These are phyloP conservation scores for Paralagenidium karlingii DNA, from an alignment of 352 stramenopile species.

Conservation along the genomic window DNA sequence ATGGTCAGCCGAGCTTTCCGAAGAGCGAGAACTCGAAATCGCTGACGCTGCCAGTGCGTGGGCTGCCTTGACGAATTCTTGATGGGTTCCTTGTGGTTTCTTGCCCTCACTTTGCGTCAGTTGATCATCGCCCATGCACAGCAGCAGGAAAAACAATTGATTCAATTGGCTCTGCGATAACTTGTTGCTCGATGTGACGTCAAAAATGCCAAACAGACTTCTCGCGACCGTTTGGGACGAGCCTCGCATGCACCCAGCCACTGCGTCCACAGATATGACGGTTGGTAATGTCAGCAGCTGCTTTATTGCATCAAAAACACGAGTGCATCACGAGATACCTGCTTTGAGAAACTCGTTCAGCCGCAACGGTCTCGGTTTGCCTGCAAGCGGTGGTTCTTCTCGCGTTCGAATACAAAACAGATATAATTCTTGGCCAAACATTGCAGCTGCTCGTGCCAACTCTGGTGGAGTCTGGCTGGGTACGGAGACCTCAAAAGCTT, in stretches of 20 bases:
- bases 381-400: constrained; percentile 5
- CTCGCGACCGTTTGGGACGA: constrained; percentile 46
- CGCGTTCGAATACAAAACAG: constrained; percentile 30
- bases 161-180: not conserved
- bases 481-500: constrained; percentile 25
- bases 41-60: constrained; percentile 27
- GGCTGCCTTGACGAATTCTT: constrained; percentile 16
- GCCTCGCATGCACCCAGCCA: constrained; percentile 43
- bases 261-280: constrained; percentile 9
- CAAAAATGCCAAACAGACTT: constrained; percentile 46
- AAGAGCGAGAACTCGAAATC: constrained; percentile 10
- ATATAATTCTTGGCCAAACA: constrained; percentile 32
- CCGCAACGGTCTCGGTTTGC: constrained; percentile 8
- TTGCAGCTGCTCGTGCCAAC: constrained; percentile 7
- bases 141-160: constrained; percentile 2
- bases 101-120: constrained; percentile 10
- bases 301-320: not conserved
- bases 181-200: constrained; percentile 8
- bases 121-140: not conserved
- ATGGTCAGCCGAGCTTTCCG: constrained; percentile 1
- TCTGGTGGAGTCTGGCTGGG: constrained; percentile 13
- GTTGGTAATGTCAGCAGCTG: not conserved
- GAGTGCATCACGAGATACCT: constrained; percentile 11
- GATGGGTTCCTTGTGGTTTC: too few relatives aligned
- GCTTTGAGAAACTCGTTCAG: constrained; percentile 47